phyloP scores from a whole-genome alignment of 2,329 filamentous ascomycete species.

The Leptoxyphium fumago region DNA sequence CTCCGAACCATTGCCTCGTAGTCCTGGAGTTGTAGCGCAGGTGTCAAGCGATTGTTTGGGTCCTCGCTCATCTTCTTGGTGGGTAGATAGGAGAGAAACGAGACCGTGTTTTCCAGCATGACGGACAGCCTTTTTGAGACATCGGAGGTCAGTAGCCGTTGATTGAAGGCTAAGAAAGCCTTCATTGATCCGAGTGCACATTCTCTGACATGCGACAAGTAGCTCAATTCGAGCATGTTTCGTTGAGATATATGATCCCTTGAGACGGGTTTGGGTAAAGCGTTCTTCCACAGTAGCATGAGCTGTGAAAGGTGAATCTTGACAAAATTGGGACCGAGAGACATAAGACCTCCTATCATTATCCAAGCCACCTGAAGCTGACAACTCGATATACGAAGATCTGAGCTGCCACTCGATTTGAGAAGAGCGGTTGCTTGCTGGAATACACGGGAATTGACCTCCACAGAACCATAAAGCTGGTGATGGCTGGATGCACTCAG shows the following conservation, averaged over 20 bases:
- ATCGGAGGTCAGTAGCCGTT: constrained; percentile 78
- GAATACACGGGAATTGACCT: constrained; percentile 83
- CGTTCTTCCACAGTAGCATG: constrained; percentile 91
- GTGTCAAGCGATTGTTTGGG: constrained; percentile 65
- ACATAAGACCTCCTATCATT: constrained; percentile 90
- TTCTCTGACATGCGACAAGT: constrained; percentile 85
- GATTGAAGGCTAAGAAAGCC: constrained; percentile 87
- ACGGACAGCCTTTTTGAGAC: constrained; percentile 82
- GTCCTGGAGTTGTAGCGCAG: constrained; percentile 76
- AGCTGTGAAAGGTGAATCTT: constrained; percentile 95
- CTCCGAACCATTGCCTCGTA: constrained; percentile 86
- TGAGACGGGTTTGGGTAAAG: constrained; percentile 81
- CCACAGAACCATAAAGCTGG: constrained; percentile 84
- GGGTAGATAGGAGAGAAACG: constrained; percentile 75
- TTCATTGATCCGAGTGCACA: constrained; percentile 84
- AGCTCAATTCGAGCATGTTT: constrained; percentile 77
- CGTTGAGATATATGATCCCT: constrained; percentile 79
- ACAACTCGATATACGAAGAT: constrained; percentile 78
- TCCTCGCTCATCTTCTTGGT: constrained; percentile 77
- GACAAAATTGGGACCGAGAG: constrained; percentile 90
- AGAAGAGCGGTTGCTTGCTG: constrained; percentile 82
- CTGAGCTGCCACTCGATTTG: constrained; percentile 82
- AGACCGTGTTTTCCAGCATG: constrained; percentile 89
- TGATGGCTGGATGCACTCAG: constrained; percentile 79
- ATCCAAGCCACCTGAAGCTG: constrained; percentile 98